phyloP scores from a whole-genome alignment of 2,329 filamentous ascomycete species.

The Pseudogymnoascus sp. region DNA sequence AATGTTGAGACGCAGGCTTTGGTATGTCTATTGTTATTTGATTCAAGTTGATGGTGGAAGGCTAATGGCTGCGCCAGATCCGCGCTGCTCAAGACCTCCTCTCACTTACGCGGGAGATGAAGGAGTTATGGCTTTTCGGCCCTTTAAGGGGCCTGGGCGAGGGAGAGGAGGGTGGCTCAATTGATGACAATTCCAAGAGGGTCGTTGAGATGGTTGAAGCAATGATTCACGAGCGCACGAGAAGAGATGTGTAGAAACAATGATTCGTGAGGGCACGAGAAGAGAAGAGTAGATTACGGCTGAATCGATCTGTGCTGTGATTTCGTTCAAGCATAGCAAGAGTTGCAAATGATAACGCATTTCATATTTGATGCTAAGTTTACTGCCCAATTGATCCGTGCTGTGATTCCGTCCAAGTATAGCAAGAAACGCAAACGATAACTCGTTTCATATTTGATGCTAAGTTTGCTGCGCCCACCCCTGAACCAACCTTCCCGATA shows the following conservation, averaged over 20 bases:
- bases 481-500: not conserved
- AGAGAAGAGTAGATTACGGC: not conserved
- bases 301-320: too few relatives aligned
- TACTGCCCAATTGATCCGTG: not conserved
- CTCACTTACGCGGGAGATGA: conserved; percentile 40
- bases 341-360: not conserved
- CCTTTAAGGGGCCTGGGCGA: conserved; percentile 38
- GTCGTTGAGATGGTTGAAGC: conserved; percentile 25
- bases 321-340: not conserved
- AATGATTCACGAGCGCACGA: conserved; percentile 18
- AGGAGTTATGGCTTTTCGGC: conserved; percentile 44
- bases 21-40: conserved; percentile 17
- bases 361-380: not conserved
- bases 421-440: not conserved
- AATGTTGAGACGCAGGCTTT: conserved; percentile 28
- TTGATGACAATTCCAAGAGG: conserved; percentile 31
- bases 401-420: conserved; percentile 2
- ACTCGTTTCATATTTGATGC: conserved; percentile 1
- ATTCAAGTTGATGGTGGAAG: not conserved
- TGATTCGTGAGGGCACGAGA: not conserved
- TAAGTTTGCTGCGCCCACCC: not conserved
- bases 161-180: conserved; percentile 33
- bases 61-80: conserved; percentile 19
- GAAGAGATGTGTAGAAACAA: not conserved
- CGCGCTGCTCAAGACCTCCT: conserved; percentile 36